Conservation (phyloP, 2,329 filamentous ascomycete species). For the Sphaerulina populicola region DNA sequence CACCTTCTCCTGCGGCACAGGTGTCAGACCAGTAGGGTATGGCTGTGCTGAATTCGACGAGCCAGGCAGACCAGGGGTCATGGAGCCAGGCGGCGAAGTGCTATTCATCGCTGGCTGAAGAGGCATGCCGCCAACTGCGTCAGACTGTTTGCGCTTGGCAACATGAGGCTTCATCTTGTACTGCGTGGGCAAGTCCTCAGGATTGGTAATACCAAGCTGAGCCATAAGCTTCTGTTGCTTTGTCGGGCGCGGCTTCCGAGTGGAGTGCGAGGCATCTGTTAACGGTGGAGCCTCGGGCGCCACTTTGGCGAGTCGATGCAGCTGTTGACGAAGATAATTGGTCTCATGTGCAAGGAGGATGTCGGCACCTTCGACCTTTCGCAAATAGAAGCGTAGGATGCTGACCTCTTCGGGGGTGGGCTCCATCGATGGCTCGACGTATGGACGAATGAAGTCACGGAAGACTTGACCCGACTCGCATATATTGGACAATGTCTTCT, state of each 20-base stretch:
- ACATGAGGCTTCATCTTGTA: slow-evolving; percentile 70
- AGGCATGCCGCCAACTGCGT: slow-evolving; percentile 19
- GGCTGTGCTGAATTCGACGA: slow-evolving; percentile 17
- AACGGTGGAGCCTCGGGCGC: slow-evolving; percentile 78
- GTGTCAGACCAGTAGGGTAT: slow-evolving; percentile 14
- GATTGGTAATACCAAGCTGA: slow-evolving; percentile 78
- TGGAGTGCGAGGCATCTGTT: slow-evolving; percentile 79
- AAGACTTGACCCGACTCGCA: slow-evolving; percentile 78
- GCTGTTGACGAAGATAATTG: slow-evolving; percentile 93
- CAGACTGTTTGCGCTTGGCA: slow-evolving; percentile 55
- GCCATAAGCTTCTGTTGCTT: slow-evolving; percentile 93
- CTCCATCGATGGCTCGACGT: slow-evolving; percentile 66
- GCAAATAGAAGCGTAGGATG: slow-evolving; percentile 85
- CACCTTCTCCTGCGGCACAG: slow-evolving; percentile 11
- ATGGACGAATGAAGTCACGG: slow-evolving; percentile 68
- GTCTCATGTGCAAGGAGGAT: slow-evolving; percentile 85
- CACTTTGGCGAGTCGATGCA: slow-evolving; percentile 91
- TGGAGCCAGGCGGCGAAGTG: slow-evolving; percentile 23
- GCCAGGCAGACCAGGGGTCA: slow-evolving; percentile 18
- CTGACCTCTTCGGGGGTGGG: slow-evolving; percentile 79
- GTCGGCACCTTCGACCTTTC: slow-evolving; percentile 95
- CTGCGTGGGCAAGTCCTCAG: slow-evolving; percentile 78
- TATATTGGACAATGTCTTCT: slow-evolving; percentile 75
- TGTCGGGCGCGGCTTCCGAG: slow-evolving; percentile 87
- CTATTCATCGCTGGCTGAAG: slow-evolving; percentile 28